Base-by-base conservation (phyloP, 225 moss, liverwort and hornwort genomes). In the Thuidium tamariscinum region DNA sequence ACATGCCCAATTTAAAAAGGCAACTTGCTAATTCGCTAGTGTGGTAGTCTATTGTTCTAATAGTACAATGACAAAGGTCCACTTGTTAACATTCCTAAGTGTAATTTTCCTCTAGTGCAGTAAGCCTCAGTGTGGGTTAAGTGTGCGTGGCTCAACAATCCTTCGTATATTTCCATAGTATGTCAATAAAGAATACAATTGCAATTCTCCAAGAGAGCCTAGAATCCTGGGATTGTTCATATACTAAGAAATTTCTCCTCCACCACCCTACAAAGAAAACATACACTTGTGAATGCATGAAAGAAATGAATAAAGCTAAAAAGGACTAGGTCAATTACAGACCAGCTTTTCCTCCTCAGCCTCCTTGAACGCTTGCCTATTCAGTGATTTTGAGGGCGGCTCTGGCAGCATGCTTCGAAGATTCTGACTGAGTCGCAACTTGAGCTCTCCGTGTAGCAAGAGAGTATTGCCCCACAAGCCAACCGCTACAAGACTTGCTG, bases 401-500 rank as follows among this genome's bases (percentile, higher is more conserved):
- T 89, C 94, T 32, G 95, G 95, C 74, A 96, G 90, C 92, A 96
- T 94, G 77, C 88, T 91, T 86, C 94, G 95, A 77, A 98, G 87
- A 77, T 98, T 93, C 93, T 96, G 95, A 72, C 93, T 94, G 23
- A 98, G 89, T 39, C 90, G 92, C 91, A 98, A 87, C 86, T 98
- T 98, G 74, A 98, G 91, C 91, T 98, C 94, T 83, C 97, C 97
- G 87, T 98, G 97, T 51, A 95, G 90, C 44, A 98, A 85, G 80
- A 98, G 90, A 54, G 95, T 94, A 62, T 96, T 98, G 59, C 96
- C 97, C 97, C 95, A 98, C 85, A 91, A 87, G 81, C 97, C 97
- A 82, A 96, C 89, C 36, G 94, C 96, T 85, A 93, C 86, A 76
- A 98, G 92, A 89, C 95, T 87, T 86, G 93, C 86, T 41, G 97